phyloP scores from a whole-genome alignment of 257 asterid genomes.

The Fraxinus quadrangulata region DNA sequence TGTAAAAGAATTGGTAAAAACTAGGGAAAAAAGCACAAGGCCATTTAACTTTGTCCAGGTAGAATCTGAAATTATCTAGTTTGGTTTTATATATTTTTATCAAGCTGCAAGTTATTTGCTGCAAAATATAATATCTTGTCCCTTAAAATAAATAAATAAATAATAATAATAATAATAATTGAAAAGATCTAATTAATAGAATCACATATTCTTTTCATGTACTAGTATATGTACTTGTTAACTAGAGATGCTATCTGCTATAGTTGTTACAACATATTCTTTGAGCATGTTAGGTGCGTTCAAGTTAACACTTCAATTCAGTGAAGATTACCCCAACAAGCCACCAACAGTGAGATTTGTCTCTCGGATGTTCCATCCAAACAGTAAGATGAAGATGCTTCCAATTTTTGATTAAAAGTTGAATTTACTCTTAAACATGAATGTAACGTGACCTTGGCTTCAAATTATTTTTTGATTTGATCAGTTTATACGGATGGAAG shows the following conservation, averaged over 20 bases:
- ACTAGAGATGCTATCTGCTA: neutral
- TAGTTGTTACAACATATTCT: slow-evolving; percentile 13
- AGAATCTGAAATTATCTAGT: neutral
- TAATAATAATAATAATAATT: neutral
- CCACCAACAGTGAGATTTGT: slow-evolving; percentile 82
- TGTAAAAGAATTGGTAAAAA: no score
- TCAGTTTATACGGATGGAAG: slow-evolving; percentile 95
- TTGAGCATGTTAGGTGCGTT: slow-evolving; percentile 61
- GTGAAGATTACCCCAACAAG: slow-evolving; percentile 79
- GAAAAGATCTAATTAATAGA: neutral
- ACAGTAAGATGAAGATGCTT: slow-evolving; percentile 48
- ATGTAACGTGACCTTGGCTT: slow-evolving; percentile 13
- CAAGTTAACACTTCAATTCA: slow-evolving; percentile 67
- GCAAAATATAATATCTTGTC: neutral
- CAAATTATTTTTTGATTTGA: slow-evolving; percentile 14
- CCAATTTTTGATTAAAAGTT: neutral
- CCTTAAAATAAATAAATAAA: neutral
- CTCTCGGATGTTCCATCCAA: slow-evolving; percentile 87
- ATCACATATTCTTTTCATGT: neutral
- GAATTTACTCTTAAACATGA: neutral
- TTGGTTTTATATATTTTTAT: neutral
- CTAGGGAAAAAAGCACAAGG: neutral
- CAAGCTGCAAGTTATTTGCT: neutral
- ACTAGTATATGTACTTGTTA: neutral
- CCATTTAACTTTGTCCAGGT: neutral